Base-by-base conservation (phyloP, 1,284 basidiomycete genomes). In the Boletus smithii region DNA sequence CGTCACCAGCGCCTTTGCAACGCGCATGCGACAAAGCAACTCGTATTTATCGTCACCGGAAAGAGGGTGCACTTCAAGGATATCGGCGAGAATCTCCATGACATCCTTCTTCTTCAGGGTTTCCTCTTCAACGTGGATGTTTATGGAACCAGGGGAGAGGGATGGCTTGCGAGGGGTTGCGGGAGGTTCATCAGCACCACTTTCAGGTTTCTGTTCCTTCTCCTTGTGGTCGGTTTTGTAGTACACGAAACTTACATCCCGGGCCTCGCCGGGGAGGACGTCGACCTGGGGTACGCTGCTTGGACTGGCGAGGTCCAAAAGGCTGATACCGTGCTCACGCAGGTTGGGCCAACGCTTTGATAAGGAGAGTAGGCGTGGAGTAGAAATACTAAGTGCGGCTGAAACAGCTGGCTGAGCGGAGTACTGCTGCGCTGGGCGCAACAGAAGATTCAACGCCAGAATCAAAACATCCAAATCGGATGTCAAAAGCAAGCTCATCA, bases 381-480 rank as follows among this genome's bases (percentile, higher is more conserved):
- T 81, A 37, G 85, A 88, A 40, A 91, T 87, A 66, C 77, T 86
- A 35, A 89, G 75, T 0, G 86, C 83, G 59, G 86, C 82, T 18
- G 85, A 81, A 36, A 90, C 83, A 14, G 85, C 79, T 10, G 86
- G 84, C 59, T 91, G 88, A 3, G 85, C 81, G 13, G 90, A 91
- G 66, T 97, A 97, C 66, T 97, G 94, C 63, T 98, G 95, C 6
- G 94, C 87, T 2, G 95, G 94, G 22, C 95, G 86, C 27, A 97
- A 79, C 34, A 97, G 76, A 20, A 98, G 79, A 54, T 91, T 88
- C 41, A 99, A 75, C 17, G 91, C 80, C 20, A 89, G 74, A 48
- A 93, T 82, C 39, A 98, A 77, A 31, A 99, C 79, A 59, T 97
- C 92, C 46, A 95, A 74, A 69, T 99, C 95, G 34, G 85, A 87